Percentiles rank a stretch among this genome's conserved stretches.
These are phyloP conservation scores for Ogataea hybrid DNA, from an alignment of 1,139 yeast species.

Conservation along the genomic window DNA sequence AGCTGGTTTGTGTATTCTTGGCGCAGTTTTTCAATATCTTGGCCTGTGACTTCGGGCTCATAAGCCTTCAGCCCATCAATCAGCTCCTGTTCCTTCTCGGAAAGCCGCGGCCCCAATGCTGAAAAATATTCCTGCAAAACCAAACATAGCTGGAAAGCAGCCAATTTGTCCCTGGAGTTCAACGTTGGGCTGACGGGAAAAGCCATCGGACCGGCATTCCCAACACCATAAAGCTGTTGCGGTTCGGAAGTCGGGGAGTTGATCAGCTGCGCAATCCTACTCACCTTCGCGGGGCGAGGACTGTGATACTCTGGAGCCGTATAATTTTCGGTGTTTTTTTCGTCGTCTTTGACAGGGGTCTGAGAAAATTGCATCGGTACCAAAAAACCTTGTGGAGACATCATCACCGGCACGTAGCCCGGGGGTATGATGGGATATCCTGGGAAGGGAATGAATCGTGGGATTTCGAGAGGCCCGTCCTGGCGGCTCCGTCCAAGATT, in stretches of 20 bases:
- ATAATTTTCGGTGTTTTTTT: not conserved
- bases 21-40: constrained; percentile 11
- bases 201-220: not conserved
- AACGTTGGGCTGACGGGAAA: not conserved
- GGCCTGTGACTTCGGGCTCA: constrained; percentile 8
- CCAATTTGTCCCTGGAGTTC: constrained; percentile 18
- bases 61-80: not conserved
- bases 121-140: constrained; percentile 17
- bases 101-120: not conserved
- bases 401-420: constrained; percentile 29
- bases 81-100: constrained; percentile 1
- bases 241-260: constrained; percentile 15
- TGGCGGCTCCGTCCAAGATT: constrained; percentile 8
- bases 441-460: constrained; percentile 19
- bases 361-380: constrained; percentile 28
- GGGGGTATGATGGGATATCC: constrained; percentile 25
- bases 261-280: constrained; percentile 14
- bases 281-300: constrained; percentile 12
- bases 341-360: constrained; percentile 13
- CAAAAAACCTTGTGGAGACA: constrained; percentile 30
- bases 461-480: constrained; percentile 12
- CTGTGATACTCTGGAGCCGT: not conserved
- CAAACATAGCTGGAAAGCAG: constrained; percentile 21
- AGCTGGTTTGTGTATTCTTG: constrained; percentile 11
- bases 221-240: not conserved